These are phyloP conservation scores for Solanum chacoense DNA, from an alignment of 305 asterid species.

Conservation along the genomic window DNA sequence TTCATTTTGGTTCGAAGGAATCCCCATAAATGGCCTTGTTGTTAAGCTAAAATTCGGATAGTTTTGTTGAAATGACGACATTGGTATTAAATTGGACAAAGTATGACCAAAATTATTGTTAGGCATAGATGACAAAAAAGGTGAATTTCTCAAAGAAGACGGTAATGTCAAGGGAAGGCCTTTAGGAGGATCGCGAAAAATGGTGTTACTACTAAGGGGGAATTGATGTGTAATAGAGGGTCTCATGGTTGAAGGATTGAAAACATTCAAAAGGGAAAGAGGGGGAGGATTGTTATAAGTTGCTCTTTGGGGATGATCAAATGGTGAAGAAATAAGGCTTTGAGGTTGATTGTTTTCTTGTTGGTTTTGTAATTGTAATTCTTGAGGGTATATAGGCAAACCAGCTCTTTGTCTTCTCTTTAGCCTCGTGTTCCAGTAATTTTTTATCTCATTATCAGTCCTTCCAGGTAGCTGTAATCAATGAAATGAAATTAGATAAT, in stretches of 20 bases:
- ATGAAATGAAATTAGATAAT: not conserved
- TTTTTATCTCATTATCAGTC: conserved; percentile 54
- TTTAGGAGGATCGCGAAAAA: conserved; percentile 18
- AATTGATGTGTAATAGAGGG: conserved; percentile 2
- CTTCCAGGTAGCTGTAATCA: conserved; percentile 48
- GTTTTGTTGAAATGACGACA: conserved; percentile 17
- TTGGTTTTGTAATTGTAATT: conserved; percentile 8
- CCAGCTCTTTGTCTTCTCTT: conserved; percentile 45
- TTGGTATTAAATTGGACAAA: not conserved
- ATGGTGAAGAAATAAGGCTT: conserved; percentile 9
- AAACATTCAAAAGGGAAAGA: not conserved
- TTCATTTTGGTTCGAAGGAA: not conserved
- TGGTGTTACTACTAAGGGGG: conserved; percentile 9
- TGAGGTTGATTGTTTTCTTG: not conserved
- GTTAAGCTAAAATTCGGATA: conserved; percentile 4
- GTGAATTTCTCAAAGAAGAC: conserved; percentile 9
- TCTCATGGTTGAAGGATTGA: conserved; percentile 3
- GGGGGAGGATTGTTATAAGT: not conserved
- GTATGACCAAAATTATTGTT: conserved; percentile 10
- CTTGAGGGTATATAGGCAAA: conserved; percentile 52
- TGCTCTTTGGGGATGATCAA: not conserved
- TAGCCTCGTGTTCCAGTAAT: conserved; percentile 56
- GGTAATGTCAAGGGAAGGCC: conserved; percentile 25
- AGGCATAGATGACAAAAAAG: conserved; percentile 2
- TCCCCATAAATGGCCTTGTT: not conserved